A percentile compares a stretch with the other conserved stretches of the same genome.
Evolutionary conservation across 495 filamentous ascomycete species (phyloP).

Genomic region (Penicillium soppii): DNA sequence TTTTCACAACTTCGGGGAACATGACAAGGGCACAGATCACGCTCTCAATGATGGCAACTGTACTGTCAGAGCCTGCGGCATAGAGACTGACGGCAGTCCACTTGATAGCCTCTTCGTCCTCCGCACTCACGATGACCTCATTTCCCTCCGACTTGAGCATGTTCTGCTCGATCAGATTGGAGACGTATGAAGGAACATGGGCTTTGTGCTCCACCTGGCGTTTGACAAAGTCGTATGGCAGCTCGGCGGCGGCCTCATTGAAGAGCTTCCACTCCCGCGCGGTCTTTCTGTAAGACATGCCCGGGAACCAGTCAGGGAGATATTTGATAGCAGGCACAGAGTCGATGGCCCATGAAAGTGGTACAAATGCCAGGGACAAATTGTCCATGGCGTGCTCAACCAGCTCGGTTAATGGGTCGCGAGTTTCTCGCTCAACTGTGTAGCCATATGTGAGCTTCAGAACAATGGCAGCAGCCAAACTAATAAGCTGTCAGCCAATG

Average conservation of each 20-base stretch:
- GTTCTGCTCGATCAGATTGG: too few relatives aligned
- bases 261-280: constrained; percentile 28
- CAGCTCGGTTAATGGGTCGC: constrained; percentile 45
- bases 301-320: constrained; percentile 50
- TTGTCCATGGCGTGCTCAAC: constrained; percentile 40
- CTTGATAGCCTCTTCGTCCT: too few relatives aligned
- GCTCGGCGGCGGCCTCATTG: constrained; percentile 22
- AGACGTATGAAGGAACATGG: constrained; percentile 36
- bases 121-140: too few relatives aligned
- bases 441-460: constrained; percentile 53
- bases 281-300: constrained; percentile 41
- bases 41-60: too few relatives aligned
- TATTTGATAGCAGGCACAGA: constrained; percentile 30
- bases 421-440: constrained; percentile 36
- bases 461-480: constrained; percentile 44
- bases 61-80: too few relatives aligned
- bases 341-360: constrained; percentile 48
- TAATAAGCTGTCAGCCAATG: constrained; percentile 4
- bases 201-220: constrained; percentile 36
- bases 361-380: constrained; percentile 41
- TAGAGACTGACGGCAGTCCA: too few relatives aligned
- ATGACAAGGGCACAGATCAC: too few relatives aligned
- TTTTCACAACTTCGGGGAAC: too few relatives aligned
- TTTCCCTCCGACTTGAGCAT: too few relatives aligned
- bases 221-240: constrained; percentile 46